A percentile compares a stretch with the other conserved stretches of the same genome.
phyloP scores from a whole-genome alignment of 1,284 basidiomycete genomes.

The Limonomyces culmigenus region DNA sequence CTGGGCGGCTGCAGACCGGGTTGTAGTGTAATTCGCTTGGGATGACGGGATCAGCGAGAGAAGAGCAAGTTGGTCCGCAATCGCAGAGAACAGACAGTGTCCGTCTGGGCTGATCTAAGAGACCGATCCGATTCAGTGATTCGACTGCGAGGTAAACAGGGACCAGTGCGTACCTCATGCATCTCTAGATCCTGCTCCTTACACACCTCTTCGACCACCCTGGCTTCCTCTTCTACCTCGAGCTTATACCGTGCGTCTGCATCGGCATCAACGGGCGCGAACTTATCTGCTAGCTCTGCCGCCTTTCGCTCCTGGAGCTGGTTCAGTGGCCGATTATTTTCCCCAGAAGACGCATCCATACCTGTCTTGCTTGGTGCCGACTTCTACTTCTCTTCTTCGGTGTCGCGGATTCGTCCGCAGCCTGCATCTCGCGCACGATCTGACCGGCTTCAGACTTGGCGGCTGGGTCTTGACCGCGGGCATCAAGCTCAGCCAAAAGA shows the following conservation, averaged over 20 bases:
- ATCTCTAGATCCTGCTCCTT: constrained; percentile 51
- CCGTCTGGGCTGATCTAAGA: constrained; percentile 82
- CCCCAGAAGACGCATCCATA: constrained; percentile 15
- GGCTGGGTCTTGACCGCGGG: constrained; percentile 29
- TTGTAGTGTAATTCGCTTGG: constrained; percentile 38
- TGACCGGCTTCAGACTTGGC: constrained; percentile 31
- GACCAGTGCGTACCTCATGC: constrained; percentile 38
- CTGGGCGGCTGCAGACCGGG: constrained; percentile 59
- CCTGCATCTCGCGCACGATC: constrained; percentile 29
- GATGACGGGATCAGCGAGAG: constrained; percentile 38
- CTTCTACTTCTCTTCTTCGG: constrained; percentile 50
- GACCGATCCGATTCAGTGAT: neutral
- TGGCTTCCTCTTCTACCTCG: constrained; percentile 59
- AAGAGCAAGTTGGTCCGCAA: constrained; percentile 75
- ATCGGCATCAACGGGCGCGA: constrained; percentile 40
- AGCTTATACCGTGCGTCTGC: constrained; percentile 47
- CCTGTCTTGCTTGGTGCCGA: constrained; percentile 69
- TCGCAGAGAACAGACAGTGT: constrained; percentile 86
- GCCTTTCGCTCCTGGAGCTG: constrained; percentile 55
- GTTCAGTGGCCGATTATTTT: constrained; percentile 1
- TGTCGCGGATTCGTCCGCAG: constrained; percentile 18
- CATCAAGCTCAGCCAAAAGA: constrained; percentile 56
- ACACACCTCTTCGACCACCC: constrained; percentile 53
- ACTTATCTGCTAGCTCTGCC: constrained; percentile 44
- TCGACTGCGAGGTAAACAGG: neutral